Conservation (phyloP, 306 rosid genomes). For the Begonia fuchsioides region DNA sequence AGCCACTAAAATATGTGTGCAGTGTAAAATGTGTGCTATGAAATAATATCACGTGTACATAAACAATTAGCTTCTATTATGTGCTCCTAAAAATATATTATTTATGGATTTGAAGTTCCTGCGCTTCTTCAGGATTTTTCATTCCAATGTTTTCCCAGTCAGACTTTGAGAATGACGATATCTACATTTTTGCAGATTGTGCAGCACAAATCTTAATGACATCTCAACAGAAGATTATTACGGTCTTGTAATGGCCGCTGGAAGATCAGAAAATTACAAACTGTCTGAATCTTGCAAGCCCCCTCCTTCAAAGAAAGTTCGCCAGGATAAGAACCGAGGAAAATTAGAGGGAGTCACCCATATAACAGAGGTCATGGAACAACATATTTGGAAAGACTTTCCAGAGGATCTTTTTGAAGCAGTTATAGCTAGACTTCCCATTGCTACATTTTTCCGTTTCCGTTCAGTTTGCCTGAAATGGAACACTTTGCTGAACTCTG, state of each 20-base stretch:
- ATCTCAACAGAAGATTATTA: too few relatives aligned
- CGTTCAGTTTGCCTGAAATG: slow-evolving; percentile 67
- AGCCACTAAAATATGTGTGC: too few relatives aligned
- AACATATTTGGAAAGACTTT: slow-evolving; percentile 64
- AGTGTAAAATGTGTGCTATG: too few relatives aligned
- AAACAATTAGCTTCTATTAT: too few relatives aligned
- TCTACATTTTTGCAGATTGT: background rate
- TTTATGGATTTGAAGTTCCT: too few relatives aligned
- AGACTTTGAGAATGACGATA: too few relatives aligned
- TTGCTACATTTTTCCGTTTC: slow-evolving; percentile 60
- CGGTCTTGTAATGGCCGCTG: too few relatives aligned
- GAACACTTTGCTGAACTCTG: slow-evolving; percentile 64
- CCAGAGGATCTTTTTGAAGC: slow-evolving; percentile 78
- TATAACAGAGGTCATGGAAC: slow-evolving; percentile 53
- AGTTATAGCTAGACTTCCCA: slow-evolving; percentile 79
- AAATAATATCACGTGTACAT: too few relatives aligned
- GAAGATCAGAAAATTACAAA: slow-evolving; percentile 29
- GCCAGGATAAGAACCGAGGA: slow-evolving; percentile 38
- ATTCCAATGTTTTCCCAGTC: too few relatives aligned
- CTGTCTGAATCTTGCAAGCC: slow-evolving; percentile 45
- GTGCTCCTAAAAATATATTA: too few relatives aligned
- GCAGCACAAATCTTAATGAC: too few relatives aligned
- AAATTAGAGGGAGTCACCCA: slow-evolving; percentile 24
- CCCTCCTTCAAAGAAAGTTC: slow-evolving; percentile 44
- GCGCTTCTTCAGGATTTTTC: too few relatives aligned